phyloP scores from a whole-genome alignment of 352 stramenopile genomes.

The Globisporangium nodosum region DNA sequence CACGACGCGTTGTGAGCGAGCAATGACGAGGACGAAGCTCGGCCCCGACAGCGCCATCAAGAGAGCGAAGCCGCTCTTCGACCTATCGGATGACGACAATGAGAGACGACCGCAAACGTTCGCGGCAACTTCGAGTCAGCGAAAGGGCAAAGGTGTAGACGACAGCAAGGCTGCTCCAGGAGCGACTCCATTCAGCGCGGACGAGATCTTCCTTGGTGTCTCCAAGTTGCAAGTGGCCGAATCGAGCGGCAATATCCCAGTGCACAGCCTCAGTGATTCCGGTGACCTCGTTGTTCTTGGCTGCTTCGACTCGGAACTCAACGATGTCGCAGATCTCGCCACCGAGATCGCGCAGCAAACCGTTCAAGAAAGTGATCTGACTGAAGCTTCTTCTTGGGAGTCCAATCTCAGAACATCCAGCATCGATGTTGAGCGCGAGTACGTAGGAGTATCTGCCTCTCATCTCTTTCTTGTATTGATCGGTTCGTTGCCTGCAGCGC shows the following conservation, averaged over 20 bases:
- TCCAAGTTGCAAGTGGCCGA: neutral
- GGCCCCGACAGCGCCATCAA: constrained; percentile 18
- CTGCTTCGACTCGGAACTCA: constrained; percentile 8
- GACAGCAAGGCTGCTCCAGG: neutral
- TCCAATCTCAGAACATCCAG: neutral
- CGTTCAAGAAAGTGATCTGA: neutral
- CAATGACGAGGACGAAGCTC: constrained; percentile 13
- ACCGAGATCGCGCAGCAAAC: constrained; percentile 7
- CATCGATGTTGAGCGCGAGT: neutral
- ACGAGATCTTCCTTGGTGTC: constrained; percentile 5
- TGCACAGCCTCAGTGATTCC: neutral
- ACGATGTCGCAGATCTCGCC: constrained; percentile 4
- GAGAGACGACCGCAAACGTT: neutral
- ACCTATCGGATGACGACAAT: constrained; percentile 17
- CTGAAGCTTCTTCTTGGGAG: too few species aligned
- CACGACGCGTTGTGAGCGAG: neutral
- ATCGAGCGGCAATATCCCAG: neutral
- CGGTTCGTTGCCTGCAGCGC: neutral
- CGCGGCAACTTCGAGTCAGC: constrained; percentile 8
- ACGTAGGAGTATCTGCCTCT: neutral
- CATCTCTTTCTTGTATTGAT: neutral
- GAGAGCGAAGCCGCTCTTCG: constrained; percentile 30
- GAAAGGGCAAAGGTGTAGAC: constrained; percentile 7
- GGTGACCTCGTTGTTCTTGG: neutral
- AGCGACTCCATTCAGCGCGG: constrained; percentile 2